Conservation (phyloP, 192 early-diverging fungal genomes). For the Jimgerdemannia flammicorona region DNA sequence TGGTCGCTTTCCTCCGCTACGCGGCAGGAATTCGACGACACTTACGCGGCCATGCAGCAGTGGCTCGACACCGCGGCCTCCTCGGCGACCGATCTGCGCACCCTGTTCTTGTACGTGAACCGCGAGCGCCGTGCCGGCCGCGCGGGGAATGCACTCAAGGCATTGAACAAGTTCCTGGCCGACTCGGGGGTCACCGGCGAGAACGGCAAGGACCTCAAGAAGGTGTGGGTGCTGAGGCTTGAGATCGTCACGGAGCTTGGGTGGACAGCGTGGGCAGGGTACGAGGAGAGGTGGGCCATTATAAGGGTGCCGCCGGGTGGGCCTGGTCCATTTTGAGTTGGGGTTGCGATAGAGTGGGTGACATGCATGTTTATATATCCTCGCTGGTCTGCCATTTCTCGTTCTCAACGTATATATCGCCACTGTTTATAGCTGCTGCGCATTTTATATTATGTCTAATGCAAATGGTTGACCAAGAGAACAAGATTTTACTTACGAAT, state of each 20-base stretch:
- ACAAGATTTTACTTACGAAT: too few relatives aligned
- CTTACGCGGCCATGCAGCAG: conserved; percentile 50
- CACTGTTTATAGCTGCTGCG: too few relatives aligned
- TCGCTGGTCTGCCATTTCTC: too few relatives aligned
- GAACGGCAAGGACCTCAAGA: conserved; percentile 51
- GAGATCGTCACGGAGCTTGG: conserved; percentile 58
- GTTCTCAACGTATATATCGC: too few relatives aligned
- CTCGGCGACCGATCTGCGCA: conserved; percentile 42
- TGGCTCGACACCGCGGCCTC: conserved; percentile 59
- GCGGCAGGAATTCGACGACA: conserved; percentile 49
- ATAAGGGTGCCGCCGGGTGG: conserved; percentile 47
- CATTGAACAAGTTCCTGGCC: conserved; percentile 64
- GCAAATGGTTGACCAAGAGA: too few relatives aligned
- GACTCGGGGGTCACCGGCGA: conserved; percentile 49
- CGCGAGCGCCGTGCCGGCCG: conserved; percentile 50
- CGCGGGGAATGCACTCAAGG: conserved; percentile 68
- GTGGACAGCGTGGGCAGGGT: conserved; percentile 69
- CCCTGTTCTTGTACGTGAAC: conserved; percentile 54
- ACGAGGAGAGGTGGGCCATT: conserved; percentile 55
- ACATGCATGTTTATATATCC: too few relatives aligned
- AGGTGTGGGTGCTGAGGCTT: conserved; percentile 43
- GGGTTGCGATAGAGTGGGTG: too few relatives aligned
- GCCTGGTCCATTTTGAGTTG: conserved; percentile 36
- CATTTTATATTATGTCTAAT: too few relatives aligned
- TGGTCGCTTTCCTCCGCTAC: conserved; percentile 24